Conservation (phyloP, 352 stramenopile species). For the Phytophthora capsici region DNA sequence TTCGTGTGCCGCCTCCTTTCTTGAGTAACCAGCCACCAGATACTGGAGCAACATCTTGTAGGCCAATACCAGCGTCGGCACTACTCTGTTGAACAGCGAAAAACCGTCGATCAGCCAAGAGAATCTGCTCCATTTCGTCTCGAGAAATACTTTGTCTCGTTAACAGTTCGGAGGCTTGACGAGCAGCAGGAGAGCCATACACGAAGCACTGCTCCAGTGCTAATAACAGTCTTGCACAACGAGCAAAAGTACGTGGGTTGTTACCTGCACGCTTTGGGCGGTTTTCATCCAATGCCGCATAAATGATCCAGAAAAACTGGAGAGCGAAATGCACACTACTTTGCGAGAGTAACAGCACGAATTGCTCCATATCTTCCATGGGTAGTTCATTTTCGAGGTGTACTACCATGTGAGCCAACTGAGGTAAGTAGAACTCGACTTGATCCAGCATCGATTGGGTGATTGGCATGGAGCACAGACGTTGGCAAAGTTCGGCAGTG, state of each 20-base stretch:
- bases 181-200: conserved; percentile 69
- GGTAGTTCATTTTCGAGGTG: conserved; percentile 82
- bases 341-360: conserved; percentile 75
- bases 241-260: conserved; percentile 71
- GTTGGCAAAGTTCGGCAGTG: conserved; percentile 64
- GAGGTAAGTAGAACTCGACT: conserved; percentile 82
- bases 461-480: conserved; percentile 58
- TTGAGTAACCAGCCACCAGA: conserved; percentile 76
- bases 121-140: conserved; percentile 75
- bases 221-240: conserved; percentile 76
- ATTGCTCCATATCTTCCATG: conserved; percentile 81
- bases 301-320: conserved; percentile 89
- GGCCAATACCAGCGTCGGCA: conserved; percentile 9
- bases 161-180: conserved; percentile 65
- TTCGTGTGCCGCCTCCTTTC: conserved; percentile 79
- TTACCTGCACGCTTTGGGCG: conserved; percentile 66
- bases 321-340: conserved; percentile 83
- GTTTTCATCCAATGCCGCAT: conserved; percentile 80
- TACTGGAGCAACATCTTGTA: conserved; percentile 21
- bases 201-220: conserved; percentile 83
- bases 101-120: conserved; percentile 73
- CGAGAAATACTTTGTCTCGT: conserved; percentile 69
- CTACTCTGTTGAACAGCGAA: conserved; percentile 68
- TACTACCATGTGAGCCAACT: conserved; percentile 86
- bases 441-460: conserved; percentile 68